phyloP scores from a whole-genome alignment of 2,329 filamentous ascomycete species.

The Boeremia lycopersici region DNA sequence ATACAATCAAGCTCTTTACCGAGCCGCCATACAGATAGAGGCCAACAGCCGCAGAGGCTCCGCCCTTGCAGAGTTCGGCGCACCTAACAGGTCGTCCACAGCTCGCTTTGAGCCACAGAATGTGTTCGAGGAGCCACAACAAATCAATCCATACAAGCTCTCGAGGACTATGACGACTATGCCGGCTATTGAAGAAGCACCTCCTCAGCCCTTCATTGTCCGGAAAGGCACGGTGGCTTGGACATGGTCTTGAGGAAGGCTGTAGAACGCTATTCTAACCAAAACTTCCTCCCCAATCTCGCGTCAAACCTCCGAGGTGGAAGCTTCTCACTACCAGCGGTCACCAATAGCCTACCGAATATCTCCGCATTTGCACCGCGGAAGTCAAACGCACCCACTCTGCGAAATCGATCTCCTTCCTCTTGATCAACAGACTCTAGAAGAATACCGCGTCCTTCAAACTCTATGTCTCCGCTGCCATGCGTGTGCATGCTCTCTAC shows the following conservation, averaged over 20 bases:
- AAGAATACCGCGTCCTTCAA: conserved; percentile 24
- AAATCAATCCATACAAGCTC: conserved; percentile 13
- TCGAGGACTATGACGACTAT: conserved; percentile 6
- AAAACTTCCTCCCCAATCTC: conserved; percentile 18
- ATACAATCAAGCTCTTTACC: conserved; percentile 19
- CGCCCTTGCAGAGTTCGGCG: not conserved
- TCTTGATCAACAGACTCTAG: conserved; percentile 11
- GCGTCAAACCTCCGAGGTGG: conserved; percentile 1
- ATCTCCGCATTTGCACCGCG: conserved; percentile 4
- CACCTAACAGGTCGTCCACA: not conserved
- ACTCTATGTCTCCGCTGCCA: not conserved
- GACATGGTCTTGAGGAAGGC: not conserved
- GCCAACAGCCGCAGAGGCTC: not conserved
- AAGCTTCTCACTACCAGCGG: conserved; percentile 3
- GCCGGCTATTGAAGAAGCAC: conserved; percentile 12
- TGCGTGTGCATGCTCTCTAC: not conserved
- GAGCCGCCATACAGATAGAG: conserved; percentile 12
- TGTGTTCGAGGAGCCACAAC: conserved; percentile 9
- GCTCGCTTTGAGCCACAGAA: conserved; percentile 13
- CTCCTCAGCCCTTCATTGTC: conserved; percentile 8
- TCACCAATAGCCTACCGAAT: conserved; percentile 11
- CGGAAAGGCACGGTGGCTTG: conserved; percentile 12
- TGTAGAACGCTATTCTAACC: conserved; percentile 13
- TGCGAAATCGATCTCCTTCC: conserved; percentile 12
- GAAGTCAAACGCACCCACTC: conserved; percentile 26